Conservation (phyloP, 306 rosid species). For the Biancaea sappan region DNA sequence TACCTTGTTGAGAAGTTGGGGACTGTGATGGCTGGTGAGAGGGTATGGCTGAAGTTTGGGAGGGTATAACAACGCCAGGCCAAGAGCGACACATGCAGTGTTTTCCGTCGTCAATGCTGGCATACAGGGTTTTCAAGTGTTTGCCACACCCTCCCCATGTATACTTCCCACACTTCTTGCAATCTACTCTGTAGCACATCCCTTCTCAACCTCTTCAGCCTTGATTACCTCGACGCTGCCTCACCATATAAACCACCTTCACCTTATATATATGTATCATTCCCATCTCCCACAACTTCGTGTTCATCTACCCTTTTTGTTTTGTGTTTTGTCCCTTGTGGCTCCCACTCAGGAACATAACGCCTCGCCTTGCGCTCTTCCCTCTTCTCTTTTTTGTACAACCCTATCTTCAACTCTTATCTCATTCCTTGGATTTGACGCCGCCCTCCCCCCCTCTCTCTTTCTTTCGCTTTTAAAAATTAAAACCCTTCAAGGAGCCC, state of each 20-base stretch:
- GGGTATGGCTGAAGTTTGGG: not conserved
- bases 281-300: not conserved
- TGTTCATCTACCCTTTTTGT: not conserved
- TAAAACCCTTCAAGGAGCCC: not conserved
- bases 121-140: slow-evolving; percentile 40
- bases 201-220: not conserved
- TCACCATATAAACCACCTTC: not conserved
- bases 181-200: slow-evolving; percentile 52
- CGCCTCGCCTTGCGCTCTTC: slow-evolving; percentile 35
- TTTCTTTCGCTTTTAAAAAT: not conserved
- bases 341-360: not conserved
- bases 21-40: not conserved
- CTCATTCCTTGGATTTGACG: too few species aligned
- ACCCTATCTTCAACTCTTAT: too few species aligned
- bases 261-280: not conserved
- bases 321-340: not conserved
- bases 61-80: slow-evolving; percentile 55
- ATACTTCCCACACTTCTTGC: slow-evolving; percentile 47
- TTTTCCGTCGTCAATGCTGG: slow-evolving; percentile 48
- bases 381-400: too few species aligned
- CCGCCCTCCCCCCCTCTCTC: not conserved
- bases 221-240: not conserved
- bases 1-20: not conserved
- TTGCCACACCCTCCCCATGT: slow-evolving; percentile 61
- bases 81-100: slow-evolving; percentile 68